Base-by-base conservation (phyloP, 257 asterid species). In the Primulina eburnea region DNA sequence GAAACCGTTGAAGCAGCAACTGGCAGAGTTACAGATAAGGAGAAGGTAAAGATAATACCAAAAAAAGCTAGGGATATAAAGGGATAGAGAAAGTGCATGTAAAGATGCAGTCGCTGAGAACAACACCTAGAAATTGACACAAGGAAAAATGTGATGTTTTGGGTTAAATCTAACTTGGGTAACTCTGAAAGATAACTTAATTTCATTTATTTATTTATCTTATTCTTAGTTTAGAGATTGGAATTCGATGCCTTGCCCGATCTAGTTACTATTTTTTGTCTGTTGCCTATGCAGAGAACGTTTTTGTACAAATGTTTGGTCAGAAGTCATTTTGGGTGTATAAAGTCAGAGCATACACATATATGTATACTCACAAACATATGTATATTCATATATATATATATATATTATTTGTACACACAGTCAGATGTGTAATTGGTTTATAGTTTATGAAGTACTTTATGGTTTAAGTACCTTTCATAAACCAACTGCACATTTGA, bases 101-200 rank as follows among this genome's bases (percentile, higher is more conserved):
- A 38, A 40, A 56, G 73, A 65, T 47, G 64, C 59, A 60, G 38
- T 2, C 5, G 77, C 65, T 20, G 62, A 37, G 68, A 71, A 68
- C 17, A 62, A 58, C 33, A 12, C 53, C 5, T 43, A 12, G n/a
- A 71, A 66, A 47, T 65, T 58, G 60, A 59, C 62, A 55, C 69
- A 64, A 67, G 77, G 70, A 68, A 76, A 77, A 66, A 43, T 71
- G 69, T 35, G 35, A 29, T 32, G 64, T 70, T 26, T 47, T 67
- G 64, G 70, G 76, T 67, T 75, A 73, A 70, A 73, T 10, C 55
- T 35, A 29, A 35, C 20, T 67, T 50, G 40, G 40, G 62, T 66
- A 16, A 60, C 62, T 24, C 32, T 53, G 29, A 61, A 61, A 50
- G 38, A 59, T 21, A 40, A 33, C 3, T 28, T 28, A 28, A 32